phyloP scores from a whole-genome alignment of 1,284 basidiomycete genomes.

The Cutaneotrichosporon arboriforme region DNA sequence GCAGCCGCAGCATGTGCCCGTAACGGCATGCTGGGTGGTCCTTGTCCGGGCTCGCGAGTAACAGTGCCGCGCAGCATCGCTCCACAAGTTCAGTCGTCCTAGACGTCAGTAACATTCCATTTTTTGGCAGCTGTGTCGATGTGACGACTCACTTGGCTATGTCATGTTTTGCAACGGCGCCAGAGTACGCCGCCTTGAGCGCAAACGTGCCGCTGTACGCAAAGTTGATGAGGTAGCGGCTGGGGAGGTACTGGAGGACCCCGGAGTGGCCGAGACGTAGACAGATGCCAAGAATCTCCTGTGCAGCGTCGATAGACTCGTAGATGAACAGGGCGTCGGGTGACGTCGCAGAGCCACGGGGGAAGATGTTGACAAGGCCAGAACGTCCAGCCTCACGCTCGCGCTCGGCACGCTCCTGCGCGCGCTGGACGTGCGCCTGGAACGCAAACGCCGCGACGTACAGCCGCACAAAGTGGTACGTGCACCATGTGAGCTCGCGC shows the following conservation, averaged over 20 bases:
- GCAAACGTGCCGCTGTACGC: conserved; percentile 44
- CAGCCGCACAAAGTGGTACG: conserved; percentile 48
- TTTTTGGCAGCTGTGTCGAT: neutral
- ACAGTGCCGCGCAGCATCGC: conserved; percentile 33
- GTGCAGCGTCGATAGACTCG: conserved; percentile 46
- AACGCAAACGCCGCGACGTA: conserved; percentile 49
- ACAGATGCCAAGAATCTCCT: conserved; percentile 44
- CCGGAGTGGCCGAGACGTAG: conserved; percentile 40
- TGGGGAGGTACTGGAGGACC: conserved; percentile 41
- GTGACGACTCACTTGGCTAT: conserved; percentile 29
- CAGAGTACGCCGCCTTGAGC: conserved; percentile 41
- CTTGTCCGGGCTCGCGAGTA: conserved; percentile 36
- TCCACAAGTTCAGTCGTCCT: conserved; percentile 41
- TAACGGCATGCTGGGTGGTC: conserved; percentile 45
- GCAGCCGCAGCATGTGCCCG: conserved; percentile 42
- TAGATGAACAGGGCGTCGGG: conserved; percentile 47
- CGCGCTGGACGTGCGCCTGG: conserved; percentile 49
- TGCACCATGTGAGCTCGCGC: conserved; percentile 40
- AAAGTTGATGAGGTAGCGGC: conserved; percentile 43
- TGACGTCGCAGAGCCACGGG: conserved; percentile 40
- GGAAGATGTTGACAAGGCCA: conserved; percentile 25
- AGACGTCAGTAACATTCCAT: conserved; percentile 9
- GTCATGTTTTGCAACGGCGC: conserved; percentile 31
- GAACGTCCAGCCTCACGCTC: conserved; percentile 15
- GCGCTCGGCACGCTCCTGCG: conserved; percentile 37